phyloP scores from a whole-genome alignment of 257 asterid species.

The Solanum chilense region DNA sequence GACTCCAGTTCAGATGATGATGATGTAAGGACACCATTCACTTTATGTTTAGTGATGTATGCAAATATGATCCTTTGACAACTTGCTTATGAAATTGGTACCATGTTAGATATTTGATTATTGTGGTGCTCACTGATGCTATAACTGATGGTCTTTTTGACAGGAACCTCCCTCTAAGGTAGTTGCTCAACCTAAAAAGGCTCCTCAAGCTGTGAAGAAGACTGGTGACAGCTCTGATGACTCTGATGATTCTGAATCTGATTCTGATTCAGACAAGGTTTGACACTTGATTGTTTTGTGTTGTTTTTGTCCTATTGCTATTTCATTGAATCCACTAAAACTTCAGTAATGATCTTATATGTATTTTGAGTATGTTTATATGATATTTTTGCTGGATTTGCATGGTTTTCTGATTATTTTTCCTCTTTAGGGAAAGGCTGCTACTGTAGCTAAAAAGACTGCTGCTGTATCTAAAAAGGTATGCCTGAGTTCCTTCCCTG shows the following conservation, averaged over 20 bases:
- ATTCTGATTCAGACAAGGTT: constrained; percentile 16
- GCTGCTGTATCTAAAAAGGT: neutral
- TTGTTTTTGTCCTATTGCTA: neutral
- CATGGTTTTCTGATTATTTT: constrained; percentile 26
- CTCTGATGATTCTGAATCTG: constrained; percentile 21
- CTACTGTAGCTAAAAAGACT: neutral
- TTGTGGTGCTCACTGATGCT: neutral
- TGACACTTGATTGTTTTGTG: neutral
- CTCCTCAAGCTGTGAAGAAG: constrained; percentile 4
- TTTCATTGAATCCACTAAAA: neutral
- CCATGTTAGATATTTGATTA: neutral
- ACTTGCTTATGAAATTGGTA: neutral
- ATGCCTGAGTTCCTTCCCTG: neutral
- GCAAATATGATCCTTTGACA: neutral
- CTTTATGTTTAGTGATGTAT: too few relatives aligned
- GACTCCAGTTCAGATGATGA: constrained; percentile 36
- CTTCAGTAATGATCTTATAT: neutral
- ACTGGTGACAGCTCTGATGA: neutral
- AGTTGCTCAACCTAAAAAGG: neutral
- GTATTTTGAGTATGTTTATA: neutral
- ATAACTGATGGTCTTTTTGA: neutral
- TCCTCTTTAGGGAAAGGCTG: constrained; percentile 2
- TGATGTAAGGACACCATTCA: neutral
- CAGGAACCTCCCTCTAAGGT: neutral
- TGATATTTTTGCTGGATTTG: neutral